Conservation (phyloP, 2,329 filamentous ascomycete species). For the Epichloe hybrida region DNA sequence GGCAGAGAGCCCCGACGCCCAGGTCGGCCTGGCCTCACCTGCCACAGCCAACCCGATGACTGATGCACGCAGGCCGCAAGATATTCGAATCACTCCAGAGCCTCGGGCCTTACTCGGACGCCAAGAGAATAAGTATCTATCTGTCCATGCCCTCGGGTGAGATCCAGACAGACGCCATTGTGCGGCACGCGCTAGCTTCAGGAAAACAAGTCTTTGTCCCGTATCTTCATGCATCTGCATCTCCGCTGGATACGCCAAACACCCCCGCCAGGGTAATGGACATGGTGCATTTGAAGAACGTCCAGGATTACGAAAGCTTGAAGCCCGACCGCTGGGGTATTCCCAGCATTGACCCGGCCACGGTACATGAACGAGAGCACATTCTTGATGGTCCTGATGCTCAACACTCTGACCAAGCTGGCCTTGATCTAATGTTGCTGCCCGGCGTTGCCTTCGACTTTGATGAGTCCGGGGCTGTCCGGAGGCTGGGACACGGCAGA, state of each 20-base stretch:
- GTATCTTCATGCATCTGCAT: slow-evolving; percentile 61
- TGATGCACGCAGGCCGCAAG: slow-evolving; percentile 40
- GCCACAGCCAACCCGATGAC: neutral
- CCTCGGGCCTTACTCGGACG: slow-evolving; percentile 61
- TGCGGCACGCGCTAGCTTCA: slow-evolving; percentile 59
- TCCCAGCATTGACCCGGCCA: slow-evolving; percentile 60
- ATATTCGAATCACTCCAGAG: slow-evolving; percentile 52
- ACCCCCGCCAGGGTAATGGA: slow-evolving; percentile 70
- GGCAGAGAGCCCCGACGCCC: too few relatives aligned
- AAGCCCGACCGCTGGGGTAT: slow-evolving; percentile 83
- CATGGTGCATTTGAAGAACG: slow-evolving; percentile 67
- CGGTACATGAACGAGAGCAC: slow-evolving; percentile 53
- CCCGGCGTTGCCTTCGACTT: slow-evolving; percentile 86
- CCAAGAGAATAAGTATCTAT: slow-evolving; percentile 69
- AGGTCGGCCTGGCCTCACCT: too few relatives aligned
- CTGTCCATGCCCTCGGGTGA: slow-evolving; percentile 86
- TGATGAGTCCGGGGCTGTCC: slow-evolving; percentile 40
- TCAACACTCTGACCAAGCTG: slow-evolving; percentile 27
- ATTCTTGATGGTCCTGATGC: slow-evolving; percentile 52
- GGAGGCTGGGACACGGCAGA: slow-evolving; percentile 81
- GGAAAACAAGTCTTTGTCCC: slow-evolving; percentile 88
- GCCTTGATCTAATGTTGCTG: slow-evolving; percentile 76
- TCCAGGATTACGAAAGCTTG: slow-evolving; percentile 67
- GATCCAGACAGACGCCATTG: slow-evolving; percentile 70
- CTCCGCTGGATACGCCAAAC: slow-evolving; percentile 28